These are phyloP conservation scores for Trametes cubensis DNA, from an alignment of 768 basidiomycete species.

Conservation along the genomic window DNA sequence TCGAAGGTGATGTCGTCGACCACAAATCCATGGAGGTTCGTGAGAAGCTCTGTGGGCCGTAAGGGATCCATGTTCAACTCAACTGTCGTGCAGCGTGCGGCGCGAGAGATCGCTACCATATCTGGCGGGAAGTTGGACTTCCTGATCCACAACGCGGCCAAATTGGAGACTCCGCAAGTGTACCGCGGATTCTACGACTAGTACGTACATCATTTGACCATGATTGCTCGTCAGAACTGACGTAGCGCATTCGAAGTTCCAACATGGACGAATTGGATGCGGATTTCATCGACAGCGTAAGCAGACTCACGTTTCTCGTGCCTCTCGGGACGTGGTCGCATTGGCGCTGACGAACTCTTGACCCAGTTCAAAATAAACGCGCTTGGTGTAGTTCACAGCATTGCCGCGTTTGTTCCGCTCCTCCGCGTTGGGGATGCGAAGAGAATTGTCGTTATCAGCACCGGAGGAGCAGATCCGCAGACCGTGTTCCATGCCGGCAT, in stretches of 20 bases:
- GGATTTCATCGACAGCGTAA: constrained; percentile 21
- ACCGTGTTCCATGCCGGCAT: constrained; percentile 24
- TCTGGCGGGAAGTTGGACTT: constrained; percentile 6
- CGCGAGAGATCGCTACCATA: neutral
- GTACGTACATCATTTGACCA: neutral
- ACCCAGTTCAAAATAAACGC: constrained; percentile 39
- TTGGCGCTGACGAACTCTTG: neutral
- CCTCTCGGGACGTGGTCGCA: neutral
- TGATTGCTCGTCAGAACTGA: neutral
- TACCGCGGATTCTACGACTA: constrained; percentile 1
- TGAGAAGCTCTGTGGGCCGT: neutral
- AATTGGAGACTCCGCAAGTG: neutral
- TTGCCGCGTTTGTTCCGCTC: constrained; percentile 43
- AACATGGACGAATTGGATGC: constrained; percentile 9
- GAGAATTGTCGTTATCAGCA: constrained; percentile 39
- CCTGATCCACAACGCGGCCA: constrained; percentile 7
- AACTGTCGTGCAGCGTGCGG: constrained; percentile 25
- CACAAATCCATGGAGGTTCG: constrained; percentile 34
- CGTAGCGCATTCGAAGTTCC: neutral
- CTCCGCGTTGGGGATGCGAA: constrained; percentile 36
- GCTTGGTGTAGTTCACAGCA: constrained; percentile 39
- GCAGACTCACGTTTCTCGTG: neutral
- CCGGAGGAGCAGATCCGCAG: constrained; percentile 35
- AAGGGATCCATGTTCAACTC: neutral
- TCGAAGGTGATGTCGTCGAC: constrained; percentile 42